These are phyloP conservation scores for Lipomyces starkeyi DNA, from an alignment of 805 yeast species.

Conservation along the genomic window DNA sequence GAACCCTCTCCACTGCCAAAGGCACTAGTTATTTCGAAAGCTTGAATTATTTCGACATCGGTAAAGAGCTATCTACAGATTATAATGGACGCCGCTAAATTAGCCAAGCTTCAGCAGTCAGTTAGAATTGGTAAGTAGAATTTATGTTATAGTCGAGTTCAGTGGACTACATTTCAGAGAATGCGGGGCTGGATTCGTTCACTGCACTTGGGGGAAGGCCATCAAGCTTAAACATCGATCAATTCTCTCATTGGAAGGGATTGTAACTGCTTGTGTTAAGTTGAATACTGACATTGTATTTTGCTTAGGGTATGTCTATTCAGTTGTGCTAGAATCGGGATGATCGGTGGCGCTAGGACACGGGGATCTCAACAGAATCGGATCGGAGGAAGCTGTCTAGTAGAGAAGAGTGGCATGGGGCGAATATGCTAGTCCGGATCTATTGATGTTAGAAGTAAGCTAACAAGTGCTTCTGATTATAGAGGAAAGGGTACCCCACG, in stretches of 20 bases:
- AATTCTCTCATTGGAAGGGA: background rate
- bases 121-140: conserved; percentile 72
- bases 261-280: background rate
- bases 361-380: background rate
- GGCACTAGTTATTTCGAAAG: background rate
- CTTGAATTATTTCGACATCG: background rate
- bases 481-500: conserved; percentile 71
- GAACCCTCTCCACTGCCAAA: background rate
- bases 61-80: background rate
- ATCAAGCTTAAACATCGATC: no score
- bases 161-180: background rate
- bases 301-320: background rate
- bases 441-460: background rate
- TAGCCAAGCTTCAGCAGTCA: conserved; percentile 81
- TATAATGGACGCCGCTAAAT: conserved; percentile 62
- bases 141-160: background rate
- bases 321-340: background rate
- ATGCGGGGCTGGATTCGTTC: background rate
- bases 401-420: background rate
- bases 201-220: no score
- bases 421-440: background rate
- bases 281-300: background rate
- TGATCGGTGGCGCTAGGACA: background rate
- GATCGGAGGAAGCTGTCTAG: background rate
- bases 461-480: background rate